Evolutionary conservation across 768 basidiomycete genomes (phyloP).

Genomic region (Pholiota conissans): DNA sequence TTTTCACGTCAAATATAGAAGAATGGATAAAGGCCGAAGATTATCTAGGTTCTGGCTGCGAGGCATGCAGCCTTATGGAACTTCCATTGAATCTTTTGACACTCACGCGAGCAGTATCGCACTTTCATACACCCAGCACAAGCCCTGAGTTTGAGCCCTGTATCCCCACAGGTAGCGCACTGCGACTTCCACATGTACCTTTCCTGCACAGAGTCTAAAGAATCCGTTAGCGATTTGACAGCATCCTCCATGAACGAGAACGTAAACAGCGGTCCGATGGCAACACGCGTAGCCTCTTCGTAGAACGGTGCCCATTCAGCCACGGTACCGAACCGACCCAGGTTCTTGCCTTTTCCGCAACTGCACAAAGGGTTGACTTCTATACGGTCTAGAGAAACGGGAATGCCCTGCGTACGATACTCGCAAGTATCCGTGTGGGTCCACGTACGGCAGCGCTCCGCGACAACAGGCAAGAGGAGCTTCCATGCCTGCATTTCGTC

Average conservation of each 20-base stretch:
- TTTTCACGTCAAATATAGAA: too few relatives aligned
- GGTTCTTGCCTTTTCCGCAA: constrained; percentile 52
- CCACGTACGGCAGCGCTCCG: constrained; percentile 58
- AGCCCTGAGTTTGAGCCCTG: constrained; percentile 19
- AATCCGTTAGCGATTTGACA: background rate
- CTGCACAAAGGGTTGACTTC: constrained; percentile 44
- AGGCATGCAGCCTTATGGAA: constrained; percentile 32
- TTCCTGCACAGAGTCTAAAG: background rate
- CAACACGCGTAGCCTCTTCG: constrained; percentile 47
- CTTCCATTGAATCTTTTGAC: constrained; percentile 50
- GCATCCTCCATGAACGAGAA: constrained; percentile 45
- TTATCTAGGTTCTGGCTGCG: background rate
- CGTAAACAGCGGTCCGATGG: constrained; percentile 53
- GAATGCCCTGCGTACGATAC: constrained; percentile 39
- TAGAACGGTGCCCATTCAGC: constrained; percentile 39
- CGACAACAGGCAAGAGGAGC: constrained; percentile 46
- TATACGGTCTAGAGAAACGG: constrained; percentile 36
- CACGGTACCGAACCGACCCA: constrained; percentile 33
- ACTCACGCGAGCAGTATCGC: constrained; percentile 43
- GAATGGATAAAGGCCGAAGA: background rate
- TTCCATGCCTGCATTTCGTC: constrained; percentile 49
- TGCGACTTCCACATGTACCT: background rate
- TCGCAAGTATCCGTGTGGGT: constrained; percentile 46
- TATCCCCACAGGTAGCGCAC: constrained; percentile 29
- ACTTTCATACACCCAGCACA: constrained; percentile 38